Evolutionary conservation across 2,329 filamentous ascomycete species (phyloP), one percentile per base, ranked within the genome.

Genomic region (Cyphellophora attinorum): DNA sequence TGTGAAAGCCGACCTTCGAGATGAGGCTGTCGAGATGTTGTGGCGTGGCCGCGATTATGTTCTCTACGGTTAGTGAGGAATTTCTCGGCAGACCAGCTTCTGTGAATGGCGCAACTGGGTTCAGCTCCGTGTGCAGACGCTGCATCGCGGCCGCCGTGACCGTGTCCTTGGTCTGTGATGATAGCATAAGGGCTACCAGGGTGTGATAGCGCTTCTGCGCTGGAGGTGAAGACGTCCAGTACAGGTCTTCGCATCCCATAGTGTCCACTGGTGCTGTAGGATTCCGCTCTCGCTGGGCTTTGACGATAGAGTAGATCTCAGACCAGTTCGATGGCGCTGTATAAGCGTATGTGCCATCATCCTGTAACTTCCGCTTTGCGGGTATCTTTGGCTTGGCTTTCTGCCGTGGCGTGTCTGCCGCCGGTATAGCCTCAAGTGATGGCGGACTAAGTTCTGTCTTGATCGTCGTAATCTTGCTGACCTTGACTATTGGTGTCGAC

Each of bases 141-240:
- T 70, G 70, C 79, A 95, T 93, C 5, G 81, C 85, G 11, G 76
- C 81, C 0, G 85, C 82, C 15, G 83, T 94, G 37, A 89, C 83
- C 1, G 85, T 91, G 58, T 95, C 88, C 56, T 93, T 93, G 6
- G 88, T 95, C 64, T 95, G 88, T 32, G 80, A 85, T 21, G 81
- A 89, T 19, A 95, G 71, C 88, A 95, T 94, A 42, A 95, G 67
- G 11, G 86, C 76, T 25, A 93, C 70, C 18, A 95, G 72, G 3
- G 85, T 93, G 52, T 95, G 88, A 50, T 93, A 88, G 5, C 88
- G 74, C 54, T 77, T 76, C 52, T 80, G 72, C 35, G 65, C 57
- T 2, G 60, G 60, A 12, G 56, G 55, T 1, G 62, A 63, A 0
- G 51, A 51, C 5, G 53, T 56, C 59, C 59, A 65, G 43, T 61